Percentiles rank a stretch among this genome's conserved stretches.
Conservation (phyloP, 2,329 filamentous ascomycete genomes). For the Colletotrichum sp. region DNA sequence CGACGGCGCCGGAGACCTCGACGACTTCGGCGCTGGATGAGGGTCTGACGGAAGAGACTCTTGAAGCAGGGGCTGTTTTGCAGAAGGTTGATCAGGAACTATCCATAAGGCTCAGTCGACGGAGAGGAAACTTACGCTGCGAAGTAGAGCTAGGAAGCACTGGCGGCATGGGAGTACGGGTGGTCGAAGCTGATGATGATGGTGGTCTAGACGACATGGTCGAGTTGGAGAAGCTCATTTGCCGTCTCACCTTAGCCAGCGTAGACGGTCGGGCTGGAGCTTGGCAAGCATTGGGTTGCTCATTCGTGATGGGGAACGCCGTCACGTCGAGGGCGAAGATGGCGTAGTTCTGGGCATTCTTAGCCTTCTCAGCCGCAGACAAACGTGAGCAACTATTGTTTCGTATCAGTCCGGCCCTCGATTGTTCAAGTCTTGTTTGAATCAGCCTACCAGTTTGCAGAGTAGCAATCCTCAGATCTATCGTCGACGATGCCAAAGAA, state of each 20-base stretch:
- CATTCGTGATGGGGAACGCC: not conserved
- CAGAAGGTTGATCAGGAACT: too few relatives aligned
- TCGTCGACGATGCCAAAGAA: not conserved
- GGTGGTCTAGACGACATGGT: not conserved
- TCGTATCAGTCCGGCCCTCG: accelerated
- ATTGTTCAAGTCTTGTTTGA: not conserved
- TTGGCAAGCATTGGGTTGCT: not conserved
- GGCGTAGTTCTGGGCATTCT: not conserved
- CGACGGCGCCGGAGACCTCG: not conserved
- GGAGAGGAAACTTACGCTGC: not conserved
- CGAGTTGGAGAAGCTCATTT: not conserved
- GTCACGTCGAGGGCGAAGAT: not conserved
- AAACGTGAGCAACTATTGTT: accelerated
- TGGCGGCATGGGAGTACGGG: not conserved
- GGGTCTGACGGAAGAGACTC: not conserved
- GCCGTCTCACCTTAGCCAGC: not conserved
- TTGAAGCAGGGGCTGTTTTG: not conserved
- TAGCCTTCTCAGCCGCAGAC: not conserved
- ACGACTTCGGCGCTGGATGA: not conserved
- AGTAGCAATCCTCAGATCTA: not conserved
- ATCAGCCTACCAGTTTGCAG: not conserved
- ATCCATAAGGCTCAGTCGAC: too few relatives aligned
- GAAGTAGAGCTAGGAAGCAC: not conserved
- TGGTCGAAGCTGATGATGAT: not conserved
- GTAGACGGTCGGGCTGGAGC: not conserved